phyloP scores from a whole-genome alignment of 2,329 filamentous ascomycete species.

The Nothomitra cinnamomea region DNA sequence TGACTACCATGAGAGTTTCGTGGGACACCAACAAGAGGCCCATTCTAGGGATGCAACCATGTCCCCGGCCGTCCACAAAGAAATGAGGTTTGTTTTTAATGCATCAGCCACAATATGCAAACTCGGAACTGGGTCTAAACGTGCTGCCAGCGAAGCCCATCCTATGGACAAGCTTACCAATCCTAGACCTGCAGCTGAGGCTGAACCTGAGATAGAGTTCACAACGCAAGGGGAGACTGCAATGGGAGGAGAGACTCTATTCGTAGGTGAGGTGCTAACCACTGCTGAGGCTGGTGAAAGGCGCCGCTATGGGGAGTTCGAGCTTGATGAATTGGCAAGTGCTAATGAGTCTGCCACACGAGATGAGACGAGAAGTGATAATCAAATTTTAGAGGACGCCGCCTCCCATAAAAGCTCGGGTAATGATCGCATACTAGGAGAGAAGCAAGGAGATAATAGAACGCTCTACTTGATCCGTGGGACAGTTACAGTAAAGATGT shows the following conservation, averaged over 20 bases:
- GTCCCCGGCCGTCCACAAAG: background rate
- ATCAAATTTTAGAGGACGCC: background rate
- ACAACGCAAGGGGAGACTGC: slow-evolving; percentile 4
- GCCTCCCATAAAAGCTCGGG: background rate
- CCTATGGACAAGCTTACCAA: background rate
- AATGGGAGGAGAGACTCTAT: slow-evolving; percentile 7
- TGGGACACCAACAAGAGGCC: background rate
- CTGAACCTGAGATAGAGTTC: slow-evolving; percentile 5
- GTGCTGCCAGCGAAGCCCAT: background rate
- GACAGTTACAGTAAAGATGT: background rate
- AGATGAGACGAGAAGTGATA: background rate
- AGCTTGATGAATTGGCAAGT: slow-evolving; percentile 5
- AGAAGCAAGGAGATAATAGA: background rate
- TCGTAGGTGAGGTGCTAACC: slow-evolving; percentile 7
- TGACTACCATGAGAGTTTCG: background rate
- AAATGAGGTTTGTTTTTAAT: background rate
- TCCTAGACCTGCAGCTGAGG: background rate
- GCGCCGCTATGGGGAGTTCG: slow-evolving; percentile 2
- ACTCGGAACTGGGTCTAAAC: background rate
- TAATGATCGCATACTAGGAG: background rate
- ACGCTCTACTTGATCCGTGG: background rate
- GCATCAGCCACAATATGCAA: background rate
- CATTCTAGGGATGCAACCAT: background rate
- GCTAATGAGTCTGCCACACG: background rate
- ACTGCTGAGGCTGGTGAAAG: slow-evolving; percentile 6